Evolutionary conservation across 352 stramenopile genomes (phyloP), one percentile per base, ranked within the genome.

Genomic region (Globisporangium parvum): DNA sequence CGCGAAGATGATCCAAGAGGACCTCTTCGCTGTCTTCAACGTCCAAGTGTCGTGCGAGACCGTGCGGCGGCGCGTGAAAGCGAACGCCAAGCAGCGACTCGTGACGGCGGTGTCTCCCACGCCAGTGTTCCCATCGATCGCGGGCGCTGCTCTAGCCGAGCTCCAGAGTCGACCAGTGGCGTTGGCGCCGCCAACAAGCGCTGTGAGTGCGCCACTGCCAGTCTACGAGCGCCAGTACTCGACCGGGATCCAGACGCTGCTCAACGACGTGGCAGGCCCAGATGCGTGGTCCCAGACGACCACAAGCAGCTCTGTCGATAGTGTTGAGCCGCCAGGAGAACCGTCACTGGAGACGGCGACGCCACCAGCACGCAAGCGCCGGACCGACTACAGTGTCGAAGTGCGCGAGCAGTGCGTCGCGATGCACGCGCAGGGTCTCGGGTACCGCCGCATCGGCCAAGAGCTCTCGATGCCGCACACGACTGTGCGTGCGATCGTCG

Each of bases 401-500:
- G 59, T 74, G 14, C 73, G 79, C 21, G 75, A 88, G 47, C 59
- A 74, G 40, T 88, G 77, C 49, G 73, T 90, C 18, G 49, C 58
- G n/a, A 57, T 87, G 46, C 73, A 87, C 26, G 55, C 35, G 18
- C 52, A 80, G 60, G 80, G 77, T 14, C 45, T 85, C 46, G 77
- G 80, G 0, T 90, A 83, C 45, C 73, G 77, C 10, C 69, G 69
- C 51, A 88, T 90, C 35, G 73, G 73, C 14, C 71, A 81, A 56
- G 47, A 73, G 47, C 70, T 90, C 18, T 67, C 70, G 33, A 88
- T 87, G 77, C 77, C 77, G 3, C 75, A 87, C 54, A 87, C 80
- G 5, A 88, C 75, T 12, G 80, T 90, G n/a, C 73, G 75, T 1
- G 80, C 77, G 11, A 88, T 90, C 55, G 72, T 87, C 44, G 67